Evolutionary conservation across 31 red algal species (phyloP).

Genomic region (Asparagopsis taxiformis): DNA sequence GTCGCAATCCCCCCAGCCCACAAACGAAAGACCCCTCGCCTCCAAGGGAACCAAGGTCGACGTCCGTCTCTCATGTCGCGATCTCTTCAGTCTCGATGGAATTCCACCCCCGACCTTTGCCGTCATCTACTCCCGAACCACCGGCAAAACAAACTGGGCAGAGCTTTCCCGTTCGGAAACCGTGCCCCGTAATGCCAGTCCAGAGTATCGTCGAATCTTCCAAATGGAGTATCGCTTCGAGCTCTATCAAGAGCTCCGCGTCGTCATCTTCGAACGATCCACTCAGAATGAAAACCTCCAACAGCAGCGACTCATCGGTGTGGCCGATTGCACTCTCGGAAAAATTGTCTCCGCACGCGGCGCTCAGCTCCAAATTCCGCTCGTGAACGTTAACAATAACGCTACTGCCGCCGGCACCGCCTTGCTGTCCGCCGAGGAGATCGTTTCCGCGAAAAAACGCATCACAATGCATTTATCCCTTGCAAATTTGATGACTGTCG

Average conservation of each 20-base stretch:
- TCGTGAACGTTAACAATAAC: slow-evolving; percentile 31
- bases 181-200: slow-evolving; percentile 10
- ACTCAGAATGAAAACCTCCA: slow-evolving; percentile 41
- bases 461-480: slow-evolving; percentile 51
- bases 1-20: background rate
- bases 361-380: slow-evolving; percentile 27
- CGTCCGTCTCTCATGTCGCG: slow-evolving; percentile 42
- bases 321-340: slow-evolving; percentile 60
- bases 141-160: slow-evolving; percentile 46
- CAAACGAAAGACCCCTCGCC: slow-evolving; percentile 24
- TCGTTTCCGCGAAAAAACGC: slow-evolving; percentile 62
- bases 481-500: slow-evolving; percentile 51
- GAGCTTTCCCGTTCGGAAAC: slow-evolving; percentile 69
- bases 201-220: slow-evolving; percentile 55
- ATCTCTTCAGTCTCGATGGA: slow-evolving; percentile 34
- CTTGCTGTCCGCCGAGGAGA: slow-evolving; percentile 54
- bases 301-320: slow-evolving; percentile 65
- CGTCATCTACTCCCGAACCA: slow-evolving; percentile 60
- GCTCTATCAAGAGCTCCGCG: slow-evolving; percentile 65
- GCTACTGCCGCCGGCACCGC: slow-evolving; percentile 25
- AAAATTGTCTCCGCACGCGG: slow-evolving; percentile 61
- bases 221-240: slow-evolving; percentile 72
- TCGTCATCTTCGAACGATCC: slow-evolving; percentile 61
- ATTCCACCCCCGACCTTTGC: slow-evolving; percentile 47
- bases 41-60: slow-evolving; percentile 54